Evolutionary conservation across 164 flowering plant genomes (phyloP), one percentile per base, ranked within the genome.

Genomic region (Hamamelis virginiana): DNA sequence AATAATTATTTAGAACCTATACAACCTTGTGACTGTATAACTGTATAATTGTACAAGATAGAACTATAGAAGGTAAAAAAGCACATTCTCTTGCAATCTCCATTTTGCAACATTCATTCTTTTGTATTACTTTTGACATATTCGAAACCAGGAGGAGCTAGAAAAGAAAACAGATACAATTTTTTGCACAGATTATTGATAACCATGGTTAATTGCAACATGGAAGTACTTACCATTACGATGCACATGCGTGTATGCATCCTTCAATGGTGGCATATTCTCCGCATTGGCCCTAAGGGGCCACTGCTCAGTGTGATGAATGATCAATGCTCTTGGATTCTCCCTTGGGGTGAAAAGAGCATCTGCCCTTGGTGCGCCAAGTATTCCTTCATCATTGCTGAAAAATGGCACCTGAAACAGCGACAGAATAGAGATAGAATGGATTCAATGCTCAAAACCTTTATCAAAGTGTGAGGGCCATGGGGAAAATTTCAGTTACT

Each of bases 291-390:
- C 52, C 16, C 57, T 5, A 73, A 72, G 62, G 41, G 4, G 4
- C 76, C 66, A 67, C 15, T 52, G 62, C 48, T 73, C 67, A 14
- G 50, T 43, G 6, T 73, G 69, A 26, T 46, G 52, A 60, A 67
- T 45, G 5, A 77, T 50, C 70, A 66, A 46, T 16, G 70, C 67
- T 52, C 76, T 77, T 13, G 80, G 80, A 73, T 65, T 77, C 43
- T 77, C 80, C 59, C 76, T 67, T 1, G 70, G 67, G 63, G 18
- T 55, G 53, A 67, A 56, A 48, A 63, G 33, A 63, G 72, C 51
- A 50, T 62, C 72, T 26, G 72, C 76, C 15, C 52, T 73, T 18
- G 62, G 62, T 18, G 68, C 18, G 11, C 59, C 15, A 10, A 55
- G 58, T 19, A 28, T 16, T 53, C 53, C 69, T 21, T 66, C 69